phyloP scores from a whole-genome alignment of 208 protist species.

The Tritrichomonas musculus region DNA sequence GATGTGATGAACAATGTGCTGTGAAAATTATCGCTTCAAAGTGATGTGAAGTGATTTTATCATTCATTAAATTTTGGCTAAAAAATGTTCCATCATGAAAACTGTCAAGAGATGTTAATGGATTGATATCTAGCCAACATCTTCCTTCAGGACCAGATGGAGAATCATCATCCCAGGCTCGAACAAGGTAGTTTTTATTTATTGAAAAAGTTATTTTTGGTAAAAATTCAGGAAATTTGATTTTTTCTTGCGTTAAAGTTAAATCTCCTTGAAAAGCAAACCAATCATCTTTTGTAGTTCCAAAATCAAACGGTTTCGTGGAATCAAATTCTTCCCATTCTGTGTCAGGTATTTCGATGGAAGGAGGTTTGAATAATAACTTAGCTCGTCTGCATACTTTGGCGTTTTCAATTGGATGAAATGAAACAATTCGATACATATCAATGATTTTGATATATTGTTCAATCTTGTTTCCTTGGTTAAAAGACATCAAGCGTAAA shows the following conservation, averaged over 20 bases:
- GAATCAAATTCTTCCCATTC: not conserved
- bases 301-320: not conserved
- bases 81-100: not conserved
- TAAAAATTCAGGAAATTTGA: not conserved
- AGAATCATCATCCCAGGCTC: constrained; percentile 22
- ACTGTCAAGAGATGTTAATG: not conserved
- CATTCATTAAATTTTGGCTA: not conserved
- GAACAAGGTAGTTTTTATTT: not conserved
- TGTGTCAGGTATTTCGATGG: not conserved
- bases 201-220: not conserved
- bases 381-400: not conserved
- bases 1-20: not conserved
- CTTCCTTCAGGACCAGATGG: constrained; percentile 23
- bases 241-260: not conserved
- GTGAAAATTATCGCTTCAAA: not conserved
- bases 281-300: not conserved
- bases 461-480: not conserved
- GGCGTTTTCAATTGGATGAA: not conserved
- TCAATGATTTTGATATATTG: not conserved
- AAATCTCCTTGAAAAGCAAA: constrained; percentile 11
- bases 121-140: not conserved
- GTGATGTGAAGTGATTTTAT: not conserved
- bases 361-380: not conserved
- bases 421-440: not conserved
- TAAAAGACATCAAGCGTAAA: too few relatives aligned